A percentile compares a stretch with the other conserved stretches of the same genome.
Evolutionary conservation across 176 grass and related monocot genomes (phyloP).

Genomic region (Saccharum spontaneum): DNA sequence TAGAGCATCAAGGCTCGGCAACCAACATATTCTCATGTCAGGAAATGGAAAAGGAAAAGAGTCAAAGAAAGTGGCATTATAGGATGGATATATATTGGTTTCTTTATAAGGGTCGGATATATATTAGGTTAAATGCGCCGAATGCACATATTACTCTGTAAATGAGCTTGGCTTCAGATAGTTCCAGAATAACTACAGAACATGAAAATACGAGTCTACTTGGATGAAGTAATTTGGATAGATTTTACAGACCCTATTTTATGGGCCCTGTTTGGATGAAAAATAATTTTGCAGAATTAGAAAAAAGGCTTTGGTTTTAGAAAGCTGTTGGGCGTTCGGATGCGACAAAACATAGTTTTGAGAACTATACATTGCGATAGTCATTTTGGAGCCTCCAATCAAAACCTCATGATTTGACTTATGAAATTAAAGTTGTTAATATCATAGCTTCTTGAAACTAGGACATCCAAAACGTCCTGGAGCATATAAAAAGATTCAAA

Average conservation of each 20-base stretch:
- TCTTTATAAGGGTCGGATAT: background rate
- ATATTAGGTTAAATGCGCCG: too few species aligned
- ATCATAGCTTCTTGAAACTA: too few species aligned
- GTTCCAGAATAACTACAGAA: background rate
- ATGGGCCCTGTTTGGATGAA: too few species aligned
- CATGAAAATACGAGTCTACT: background rate
- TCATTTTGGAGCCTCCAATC: too few species aligned
- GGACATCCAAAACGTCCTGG: too few species aligned
- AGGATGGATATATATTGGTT: background rate
- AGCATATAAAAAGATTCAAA: background rate
- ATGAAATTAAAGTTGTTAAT: background rate
- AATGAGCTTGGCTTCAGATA: background rate
- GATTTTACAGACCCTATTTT: too few species aligned
- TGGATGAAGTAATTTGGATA: too few species aligned
- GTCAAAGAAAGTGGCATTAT: background rate
- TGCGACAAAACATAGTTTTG: too few species aligned
- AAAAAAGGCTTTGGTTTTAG: background rate
- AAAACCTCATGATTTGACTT: too few species aligned
- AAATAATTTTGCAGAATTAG: background rate
- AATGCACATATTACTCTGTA: background rate
- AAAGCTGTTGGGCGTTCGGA: background rate
- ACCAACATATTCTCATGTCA: conserved; percentile 22
- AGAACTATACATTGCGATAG: too few species aligned
- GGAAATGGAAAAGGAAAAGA: background rate
- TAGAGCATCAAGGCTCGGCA: background rate